A percentile compares a stretch with the other conserved stretches of the same genome.
Conservation (phyloP, 2,329 filamentous ascomycete genomes). For the Alternaria gaisen region DNA sequence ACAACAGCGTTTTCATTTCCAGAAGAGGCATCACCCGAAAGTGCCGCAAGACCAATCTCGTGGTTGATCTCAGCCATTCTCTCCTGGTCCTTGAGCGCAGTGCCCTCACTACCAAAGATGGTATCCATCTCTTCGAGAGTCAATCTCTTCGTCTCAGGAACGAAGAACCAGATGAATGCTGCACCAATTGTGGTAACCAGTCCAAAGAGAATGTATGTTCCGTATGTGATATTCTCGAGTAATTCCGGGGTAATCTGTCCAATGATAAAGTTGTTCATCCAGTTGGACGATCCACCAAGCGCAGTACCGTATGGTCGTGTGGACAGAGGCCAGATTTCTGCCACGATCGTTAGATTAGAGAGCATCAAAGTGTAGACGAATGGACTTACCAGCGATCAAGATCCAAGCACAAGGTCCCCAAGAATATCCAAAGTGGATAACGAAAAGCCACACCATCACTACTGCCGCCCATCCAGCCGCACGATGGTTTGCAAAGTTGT, state of each 20-base stretch:
- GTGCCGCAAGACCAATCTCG: constrained; percentile 70
- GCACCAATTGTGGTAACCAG: constrained; percentile 70
- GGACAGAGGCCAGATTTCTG: constrained; percentile 77
- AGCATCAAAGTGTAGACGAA: no score
- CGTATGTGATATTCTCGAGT: constrained; percentile 70
- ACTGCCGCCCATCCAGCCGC: constrained; percentile 76
- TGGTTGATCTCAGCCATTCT: constrained; percentile 76
- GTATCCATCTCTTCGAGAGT: constrained; percentile 69
- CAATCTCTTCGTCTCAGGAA: constrained; percentile 64
- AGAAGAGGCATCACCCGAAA: constrained; percentile 18
- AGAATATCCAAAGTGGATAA: constrained; percentile 77
- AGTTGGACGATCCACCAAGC: constrained; percentile 64
- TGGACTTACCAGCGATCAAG: constrained; percentile 61
- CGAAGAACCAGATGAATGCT: constrained; percentile 60
- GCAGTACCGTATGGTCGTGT: constrained; percentile 74
- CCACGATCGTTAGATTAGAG: neutral
- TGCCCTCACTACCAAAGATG: constrained; percentile 72
- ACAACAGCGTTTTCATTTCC: constrained; percentile 16
- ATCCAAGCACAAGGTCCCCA: constrained; percentile 82
- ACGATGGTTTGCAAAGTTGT: constrained; percentile 63
- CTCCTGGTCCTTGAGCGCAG: constrained; percentile 71
- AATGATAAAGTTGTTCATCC: constrained; percentile 67
- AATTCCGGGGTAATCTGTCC: constrained; percentile 76
- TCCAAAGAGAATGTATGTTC: constrained; percentile 77
- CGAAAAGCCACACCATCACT: constrained; percentile 77